phyloP scores from a whole-genome alignment of 2,329 filamentous ascomycete species.

The Verticillium zaregamsianum region DNA sequence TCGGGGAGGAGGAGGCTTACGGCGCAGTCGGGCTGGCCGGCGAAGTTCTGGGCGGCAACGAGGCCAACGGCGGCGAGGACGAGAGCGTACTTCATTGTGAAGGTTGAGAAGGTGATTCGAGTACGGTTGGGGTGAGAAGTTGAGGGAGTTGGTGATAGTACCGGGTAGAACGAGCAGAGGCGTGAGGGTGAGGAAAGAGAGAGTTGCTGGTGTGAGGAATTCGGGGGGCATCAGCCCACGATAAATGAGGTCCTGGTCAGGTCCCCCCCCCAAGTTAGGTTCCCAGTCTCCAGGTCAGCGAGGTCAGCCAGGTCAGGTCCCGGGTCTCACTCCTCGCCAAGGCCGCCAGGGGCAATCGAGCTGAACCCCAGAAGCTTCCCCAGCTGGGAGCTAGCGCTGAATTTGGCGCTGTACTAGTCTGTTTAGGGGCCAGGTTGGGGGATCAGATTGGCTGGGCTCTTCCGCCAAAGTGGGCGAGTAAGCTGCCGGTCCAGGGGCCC shows the following conservation, averaged over 20 bases:
- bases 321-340: background rate
- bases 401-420: background rate
- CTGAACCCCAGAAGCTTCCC: background rate
- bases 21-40: conserved; percentile 31
- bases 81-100: conserved; percentile 36
- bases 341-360: background rate
- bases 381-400: background rate
- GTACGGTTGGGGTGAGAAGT: background rate
- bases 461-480: background rate
- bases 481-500: background rate
- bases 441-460: background rate
- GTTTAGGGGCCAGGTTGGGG: background rate
- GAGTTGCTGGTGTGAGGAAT: background rate
- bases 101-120: background rate
- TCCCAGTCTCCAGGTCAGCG: background rate
- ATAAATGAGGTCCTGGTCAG: background rate
- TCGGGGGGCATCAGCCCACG: background rate
- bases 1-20: conserved; percentile 24
- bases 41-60: conserved; percentile 32
- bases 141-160: background rate
- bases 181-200: background rate
- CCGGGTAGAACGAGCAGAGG: background rate
- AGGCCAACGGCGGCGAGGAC: conserved; percentile 29
- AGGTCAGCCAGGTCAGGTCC: background rate
- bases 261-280: background rate